Evolutionary conservation across 2,329 filamentous ascomycete species (phyloP), one percentile per base, ranked within the genome.

Genomic region (Colletotrichum tanaceti): DNA sequence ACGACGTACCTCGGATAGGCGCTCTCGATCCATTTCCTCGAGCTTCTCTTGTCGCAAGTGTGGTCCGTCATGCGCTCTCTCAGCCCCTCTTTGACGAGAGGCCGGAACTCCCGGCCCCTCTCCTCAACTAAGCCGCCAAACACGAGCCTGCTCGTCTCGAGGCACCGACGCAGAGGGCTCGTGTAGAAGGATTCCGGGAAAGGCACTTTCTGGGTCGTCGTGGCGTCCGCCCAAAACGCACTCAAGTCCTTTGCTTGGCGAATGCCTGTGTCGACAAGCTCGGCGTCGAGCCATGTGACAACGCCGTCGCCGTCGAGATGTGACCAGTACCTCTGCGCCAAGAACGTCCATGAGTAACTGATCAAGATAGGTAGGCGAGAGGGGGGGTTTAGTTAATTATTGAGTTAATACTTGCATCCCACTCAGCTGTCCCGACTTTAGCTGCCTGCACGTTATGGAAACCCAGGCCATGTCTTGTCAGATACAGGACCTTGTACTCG

Each of bases 21-120:
- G 16, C 78, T 70, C 1, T 76, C 76, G 69, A 91, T 88, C 74
- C 79, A 84, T 0, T 81, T 78, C 50, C 79, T 80, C 9, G 79
- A 75, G 58, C 83, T 83, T 18, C 88, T 81, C 18, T 85, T 82
- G 74, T 91, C 88, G 74, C 89, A 91, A 0, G 87, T 90, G 74
- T 90, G 88, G 62, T 85, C 80, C 10, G 86, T 88, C 65, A 89
- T 82, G 2, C 85, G 84, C 75, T 91, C 89, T 22, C 89, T 81
- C 16, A 90, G 79, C 5, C 83, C 74, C 66, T 90, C 88, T 74
- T 88, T 89, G 73, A 91, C 77, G 1, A 82, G 77, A 0, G 87
- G 87, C 6, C 75, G 77, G 70, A 87, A 88, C 0, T 79, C 78
- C 13, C 71, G 73, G 75, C 46, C 83, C 71, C 63, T 78, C 58